phyloP scores from a whole-genome alignment of 352 stramenopile species.

The Albugo candida region DNA sequence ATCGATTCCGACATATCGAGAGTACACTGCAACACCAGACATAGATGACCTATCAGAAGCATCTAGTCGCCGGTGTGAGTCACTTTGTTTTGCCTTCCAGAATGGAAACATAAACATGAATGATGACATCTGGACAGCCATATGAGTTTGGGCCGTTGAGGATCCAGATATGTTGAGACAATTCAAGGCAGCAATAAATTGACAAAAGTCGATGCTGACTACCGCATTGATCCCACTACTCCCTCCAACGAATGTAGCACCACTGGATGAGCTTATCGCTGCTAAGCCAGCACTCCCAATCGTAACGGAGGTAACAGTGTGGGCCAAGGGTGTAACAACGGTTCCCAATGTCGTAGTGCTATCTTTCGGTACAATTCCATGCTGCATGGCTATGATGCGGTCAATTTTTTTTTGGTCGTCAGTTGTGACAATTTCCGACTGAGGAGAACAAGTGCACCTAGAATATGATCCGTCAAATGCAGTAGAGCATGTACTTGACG shows the following conservation, averaged over 20 bases:
- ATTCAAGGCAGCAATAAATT: conserved; percentile 60
- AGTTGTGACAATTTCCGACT: conserved; percentile 16
- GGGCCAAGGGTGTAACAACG: conserved; percentile 39
- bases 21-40: conserved; percentile 45
- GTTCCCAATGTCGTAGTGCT: conserved; percentile 28
- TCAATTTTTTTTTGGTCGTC: conserved; percentile 41
- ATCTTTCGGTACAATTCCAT: conserved; percentile 45
- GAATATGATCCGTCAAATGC: conserved; percentile 21
- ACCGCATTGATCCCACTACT: conserved; percentile 38
- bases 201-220: conserved; percentile 57
- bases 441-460: conserved; percentile 36
- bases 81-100: conserved; percentile 24
- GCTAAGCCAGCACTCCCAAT: conserved; percentile 50
- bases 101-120: conserved; percentile 29
- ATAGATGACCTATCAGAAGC: conserved; percentile 10
- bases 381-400: conserved; percentile 17
- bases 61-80: conserved; percentile 7
- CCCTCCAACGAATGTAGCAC: conserved; percentile 10
- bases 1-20: conserved; percentile 41
- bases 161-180: conserved; percentile 52
- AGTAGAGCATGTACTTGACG: conserved; percentile 23
- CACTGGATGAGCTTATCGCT: conserved; percentile 31
- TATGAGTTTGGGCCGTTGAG: conserved; percentile 40
- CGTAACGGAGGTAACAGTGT: conserved; percentile 45
- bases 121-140: conserved; percentile 56